Conservation (phyloP, 2,329 filamentous ascomycete genomes). For the Cercospora nicotianae region DNA sequence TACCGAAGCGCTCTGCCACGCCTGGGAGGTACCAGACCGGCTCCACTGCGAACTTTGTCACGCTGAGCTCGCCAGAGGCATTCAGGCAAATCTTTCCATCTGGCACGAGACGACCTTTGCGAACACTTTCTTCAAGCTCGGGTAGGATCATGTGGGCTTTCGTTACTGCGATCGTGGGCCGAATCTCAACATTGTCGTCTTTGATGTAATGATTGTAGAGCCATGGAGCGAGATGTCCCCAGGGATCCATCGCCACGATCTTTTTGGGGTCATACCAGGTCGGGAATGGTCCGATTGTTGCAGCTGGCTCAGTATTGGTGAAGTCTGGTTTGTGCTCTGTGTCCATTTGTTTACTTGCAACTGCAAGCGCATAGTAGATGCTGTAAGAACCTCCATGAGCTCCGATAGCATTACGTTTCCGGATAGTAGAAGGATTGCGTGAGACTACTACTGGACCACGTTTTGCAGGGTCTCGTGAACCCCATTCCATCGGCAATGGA, state of each 20-base stretch:
- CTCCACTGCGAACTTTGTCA: conserved; percentile 96
- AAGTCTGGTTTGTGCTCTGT: conserved; percentile 76
- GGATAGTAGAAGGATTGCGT: conserved; percentile 70
- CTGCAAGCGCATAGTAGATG: conserved; percentile 90
- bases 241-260: conserved; percentile 96
- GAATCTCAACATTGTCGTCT: conserved; percentile 64
- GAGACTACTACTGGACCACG: conserved; percentile 89
- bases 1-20: conserved; percentile 87
- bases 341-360: conserved; percentile 86
- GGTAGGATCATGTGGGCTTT: conserved; percentile 96
- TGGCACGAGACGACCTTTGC: conserved; percentile 68
- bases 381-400: conserved; percentile 89
- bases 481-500: conserved; percentile 86
- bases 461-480: conserved; percentile 68
- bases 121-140: conserved; percentile 87
- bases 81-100: conserved; percentile 93
- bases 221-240: conserved; percentile 83
- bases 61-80: conserved; percentile 78
- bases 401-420: conserved; percentile 73
- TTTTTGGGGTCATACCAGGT: conserved; percentile 89
- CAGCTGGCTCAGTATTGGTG: conserved; percentile 89
- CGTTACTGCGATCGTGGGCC: conserved; percentile 83
- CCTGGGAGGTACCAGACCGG: conserved; percentile 65
- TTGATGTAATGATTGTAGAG: conserved; percentile 77
- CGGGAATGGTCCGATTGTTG: conserved; percentile 80